Evolutionary conservation across 306 rosid genomes (phyloP), one percentile per base, ranked within the genome.

Genomic region (Cucurbita maxima): DNA sequence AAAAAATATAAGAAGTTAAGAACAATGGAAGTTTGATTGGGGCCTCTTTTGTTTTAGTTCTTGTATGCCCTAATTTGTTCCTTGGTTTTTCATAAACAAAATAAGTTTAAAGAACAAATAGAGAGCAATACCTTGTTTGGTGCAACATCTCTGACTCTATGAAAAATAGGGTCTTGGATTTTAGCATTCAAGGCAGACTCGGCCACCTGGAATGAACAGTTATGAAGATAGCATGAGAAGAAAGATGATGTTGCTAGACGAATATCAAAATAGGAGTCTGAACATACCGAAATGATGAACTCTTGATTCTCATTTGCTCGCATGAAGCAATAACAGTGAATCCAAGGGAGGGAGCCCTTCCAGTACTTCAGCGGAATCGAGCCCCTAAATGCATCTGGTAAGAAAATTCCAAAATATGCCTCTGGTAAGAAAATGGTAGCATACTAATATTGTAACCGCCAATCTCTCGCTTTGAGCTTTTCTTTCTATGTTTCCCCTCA

Each of bases 301-400:
- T 87, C 91, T 44, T 82, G 89, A 38, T 87, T 84, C 85, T 94
- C 96, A 83, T 76, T 80, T 48, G 98, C 95, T 69, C 89, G 86
- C n/a, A 90, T 90, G 84, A 93, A 94, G 83, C 96, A 90, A 79
- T 90, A 94, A 75, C 97, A 93, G 78, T 94, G 98, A 75, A 94
- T 83, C 92, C 83, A 84, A 72, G 98, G 98, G 50, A 90, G 94
- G 78, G 69, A 69, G 48, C 89, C 97, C 74, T 68, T 88, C 98
- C 97, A 89, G 83, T 77, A 82, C 76, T 84, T 84, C 81, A 79
- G 89, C 76, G 57, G 82, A 81, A 85, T 82, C 82, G 81, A 50
- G 58, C 88, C 88, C 76, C 78, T 85, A 79, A 90, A 94, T 72
- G 86, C 86, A 89, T 94, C 98, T 94, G 88, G 41, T 47, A 54